Evolutionary conservation across 306 rosid genomes (phyloP), one percentile per base, ranked within the genome.

Genomic region (Castanea mollissima): DNA sequence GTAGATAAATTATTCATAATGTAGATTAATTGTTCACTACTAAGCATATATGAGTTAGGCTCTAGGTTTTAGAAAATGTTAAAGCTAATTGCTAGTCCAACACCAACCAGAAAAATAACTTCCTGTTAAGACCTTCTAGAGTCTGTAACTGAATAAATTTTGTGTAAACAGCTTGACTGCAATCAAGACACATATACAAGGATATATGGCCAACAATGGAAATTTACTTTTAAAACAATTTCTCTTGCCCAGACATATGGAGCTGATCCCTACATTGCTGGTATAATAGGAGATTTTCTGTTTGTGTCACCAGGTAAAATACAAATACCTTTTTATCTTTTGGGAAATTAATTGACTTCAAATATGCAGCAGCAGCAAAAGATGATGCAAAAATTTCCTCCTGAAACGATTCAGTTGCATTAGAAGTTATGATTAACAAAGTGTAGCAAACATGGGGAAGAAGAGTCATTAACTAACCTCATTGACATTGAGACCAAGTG

Each of bases 301-400:
- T 57, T 16, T 56, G 46, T 68, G 27, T 76, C 82, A 69, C 27
- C 69, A 15, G 31, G 18, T 44, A 59, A 74, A 32, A 21, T n/a
- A 52, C 27, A 55, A 55, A 44, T 83, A 96, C 99, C 97, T 91
- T 96, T 81, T 93, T 96, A 77, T 96, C 94, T 87, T 91, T 90
- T 10, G 99, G 97, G 82, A 96, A 96, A 86, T 93, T 55, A 55
- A 96, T 91, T 71, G 99, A 96, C 86, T 88, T 85, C 88, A 96
- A 84, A 86, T 93, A 96, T 57, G 98, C 99, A 73, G 99, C 96
- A 44, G 97, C 96, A 59, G 99, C 99, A 87, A 96, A 96, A 49
- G 99, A 96, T 60, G 99, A 96, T 5, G 99, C 99, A 82, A 96
- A 96, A 87, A 96, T 96, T 82, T 96, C 98, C 88, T 96, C 98